Evolutionary conservation across 306 rosid species (phyloP).

Genomic region (Quillaja saponaria): DNA sequence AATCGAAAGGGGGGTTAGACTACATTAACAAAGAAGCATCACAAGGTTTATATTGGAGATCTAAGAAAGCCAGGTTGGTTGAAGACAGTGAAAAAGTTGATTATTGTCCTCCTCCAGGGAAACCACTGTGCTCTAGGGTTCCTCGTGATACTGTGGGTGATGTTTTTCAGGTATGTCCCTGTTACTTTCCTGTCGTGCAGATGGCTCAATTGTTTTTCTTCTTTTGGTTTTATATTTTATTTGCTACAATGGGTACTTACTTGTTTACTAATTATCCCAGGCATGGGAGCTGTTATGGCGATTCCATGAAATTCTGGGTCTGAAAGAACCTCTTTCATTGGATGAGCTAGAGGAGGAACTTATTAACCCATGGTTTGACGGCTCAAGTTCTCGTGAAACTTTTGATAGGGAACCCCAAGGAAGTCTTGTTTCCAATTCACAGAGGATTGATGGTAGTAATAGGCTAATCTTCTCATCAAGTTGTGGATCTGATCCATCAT

Average conservation of each 20-base stretch:
- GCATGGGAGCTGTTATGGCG: slow-evolving; percentile 76
- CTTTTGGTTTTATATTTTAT: slow-evolving; percentile 17
- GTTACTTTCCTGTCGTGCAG: slow-evolving; percentile 17
- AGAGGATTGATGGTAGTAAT: slow-evolving; percentile 38
- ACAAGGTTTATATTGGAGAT: slow-evolving; percentile 52
- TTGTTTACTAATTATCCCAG: slow-evolving; percentile 43
- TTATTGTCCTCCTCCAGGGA: slow-evolving; percentile 81
- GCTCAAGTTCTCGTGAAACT: slow-evolving; percentile 47
- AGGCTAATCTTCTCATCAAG: slow-evolving; percentile 38
- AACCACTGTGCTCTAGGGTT: slow-evolving; percentile 65
- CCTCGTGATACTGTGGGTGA: slow-evolving; percentile 77
- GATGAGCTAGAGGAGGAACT: slow-evolving; percentile 89
- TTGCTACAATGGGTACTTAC: slow-evolving; percentile 21
- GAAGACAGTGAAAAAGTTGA: slow-evolving; percentile 37
- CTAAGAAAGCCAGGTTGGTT: slow-evolving; percentile 52
- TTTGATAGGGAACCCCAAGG: slow-evolving; percentile 45
- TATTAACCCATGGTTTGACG: slow-evolving; percentile 78
- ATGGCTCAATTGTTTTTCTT: slow-evolving; percentile 15
- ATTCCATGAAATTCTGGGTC: slow-evolving; percentile 70
- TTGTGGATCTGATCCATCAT: slow-evolving; percentile 44
- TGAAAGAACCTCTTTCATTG: slow-evolving; percentile 59
- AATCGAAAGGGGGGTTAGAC: slow-evolving; percentile 48
- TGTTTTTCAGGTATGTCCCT: slow-evolving; percentile 73
- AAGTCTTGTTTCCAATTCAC: slow-evolving; percentile 31
- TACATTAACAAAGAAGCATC: slow-evolving; percentile 53